phyloP scores from a whole-genome alignment of 129 eudicot genomes.

The Saposhnikovia divaricata region DNA sequence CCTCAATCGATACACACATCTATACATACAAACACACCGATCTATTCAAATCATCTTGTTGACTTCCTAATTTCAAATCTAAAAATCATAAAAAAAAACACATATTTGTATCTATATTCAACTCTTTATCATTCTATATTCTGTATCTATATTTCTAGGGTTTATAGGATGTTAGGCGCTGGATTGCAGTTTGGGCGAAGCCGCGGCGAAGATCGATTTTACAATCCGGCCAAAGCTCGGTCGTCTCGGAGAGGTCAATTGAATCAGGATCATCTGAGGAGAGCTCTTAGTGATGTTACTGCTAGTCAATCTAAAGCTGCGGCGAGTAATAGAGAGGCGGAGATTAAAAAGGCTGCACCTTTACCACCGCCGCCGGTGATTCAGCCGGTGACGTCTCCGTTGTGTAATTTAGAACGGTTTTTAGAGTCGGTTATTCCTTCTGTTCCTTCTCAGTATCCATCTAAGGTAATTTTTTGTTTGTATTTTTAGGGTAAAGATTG shows the following conservation, averaged over 20 bases:
- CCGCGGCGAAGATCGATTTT: slow-evolving; percentile 79
- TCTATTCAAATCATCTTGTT: neutral
- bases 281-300: slow-evolving; percentile 56
- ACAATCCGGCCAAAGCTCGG: slow-evolving; percentile 68
- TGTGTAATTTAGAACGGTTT: slow-evolving; percentile 73
- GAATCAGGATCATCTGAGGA: slow-evolving; percentile 39
- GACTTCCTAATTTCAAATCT: neutral
- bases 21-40: neutral
- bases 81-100: neutral
- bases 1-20: neutral
- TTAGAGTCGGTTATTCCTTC: slow-evolving; percentile 74
- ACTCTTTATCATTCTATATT: neutral
- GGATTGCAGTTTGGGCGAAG: slow-evolving; percentile 81
- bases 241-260: slow-evolving; percentile 48
- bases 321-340: neutral
- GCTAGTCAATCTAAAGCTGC: slow-evolving; percentile 30
- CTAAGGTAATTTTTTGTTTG: slow-evolving; percentile 45
- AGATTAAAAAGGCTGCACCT: neutral
- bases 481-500: neutral
- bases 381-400: slow-evolving; percentile 30
- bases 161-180: slow-evolving; percentile 56
- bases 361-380: slow-evolving; percentile 2
- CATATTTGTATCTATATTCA: neutral
- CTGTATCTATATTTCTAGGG: neutral
- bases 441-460: slow-evolving; percentile 63